Evolutionary conservation across 208 protist genomes (phyloP).

Genomic region (Acanthamoeba healyi): DNA sequence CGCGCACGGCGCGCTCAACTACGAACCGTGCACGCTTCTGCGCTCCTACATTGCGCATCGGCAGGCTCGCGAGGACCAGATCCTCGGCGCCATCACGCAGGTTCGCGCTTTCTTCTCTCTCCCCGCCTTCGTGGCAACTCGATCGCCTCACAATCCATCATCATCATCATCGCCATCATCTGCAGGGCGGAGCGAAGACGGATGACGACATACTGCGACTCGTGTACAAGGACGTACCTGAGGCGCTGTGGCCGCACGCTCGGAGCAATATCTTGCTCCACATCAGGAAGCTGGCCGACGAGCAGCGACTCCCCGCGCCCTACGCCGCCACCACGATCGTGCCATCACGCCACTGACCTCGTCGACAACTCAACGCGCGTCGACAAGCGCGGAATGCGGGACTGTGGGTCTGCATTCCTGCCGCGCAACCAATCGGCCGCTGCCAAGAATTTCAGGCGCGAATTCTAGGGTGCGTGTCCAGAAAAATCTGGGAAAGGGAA

Average conservation of each 20-base stretch:
- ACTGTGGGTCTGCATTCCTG: too few species aligned
- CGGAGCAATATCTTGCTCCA: conserved; percentile 27
- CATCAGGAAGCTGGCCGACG: conserved; percentile 33
- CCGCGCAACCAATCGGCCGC: background rate
- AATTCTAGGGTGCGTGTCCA: background rate
- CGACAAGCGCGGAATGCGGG: too few species aligned
- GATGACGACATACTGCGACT: background rate
- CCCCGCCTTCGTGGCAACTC: background rate
- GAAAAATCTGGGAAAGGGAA: background rate
- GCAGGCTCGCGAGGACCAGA: conserved; percentile 27
- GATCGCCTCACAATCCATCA: too few species aligned
- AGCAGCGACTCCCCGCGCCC: background rate
- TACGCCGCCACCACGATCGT: background rate
- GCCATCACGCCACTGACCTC: background rate
- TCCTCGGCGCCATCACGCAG: conserved; percentile 1
- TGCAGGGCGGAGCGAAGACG: background rate
- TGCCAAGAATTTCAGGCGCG: background rate
- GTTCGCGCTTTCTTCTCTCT: background rate
- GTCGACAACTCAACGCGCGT: too few species aligned
- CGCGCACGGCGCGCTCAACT: conserved; percentile 40
- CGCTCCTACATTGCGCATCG: conserved; percentile 19
- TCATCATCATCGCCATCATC: too few species aligned
- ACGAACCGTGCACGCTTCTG: background rate
- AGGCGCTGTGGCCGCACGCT: conserved; percentile 25
- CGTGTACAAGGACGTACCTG: conserved; percentile 50